phyloP scores from a whole-genome alignment of 805 yeast genomes.

The Wilhelminamyces savonicus region DNA sequence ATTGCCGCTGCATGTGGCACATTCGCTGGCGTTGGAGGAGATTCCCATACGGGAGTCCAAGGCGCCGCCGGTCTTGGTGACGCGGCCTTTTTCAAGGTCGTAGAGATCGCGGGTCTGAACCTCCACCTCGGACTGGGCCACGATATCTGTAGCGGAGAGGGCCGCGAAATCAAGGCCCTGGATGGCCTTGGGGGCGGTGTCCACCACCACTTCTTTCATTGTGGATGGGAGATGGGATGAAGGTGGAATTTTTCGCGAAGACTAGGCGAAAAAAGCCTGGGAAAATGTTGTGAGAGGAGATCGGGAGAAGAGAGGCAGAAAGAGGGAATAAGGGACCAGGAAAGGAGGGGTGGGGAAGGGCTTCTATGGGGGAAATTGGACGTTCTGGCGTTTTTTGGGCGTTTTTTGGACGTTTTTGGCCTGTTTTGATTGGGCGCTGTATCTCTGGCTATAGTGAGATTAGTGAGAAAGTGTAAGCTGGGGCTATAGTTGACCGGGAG shows the following conservation, averaged over 20 bases:
- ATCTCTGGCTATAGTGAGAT: too few species aligned
- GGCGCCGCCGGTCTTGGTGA: constrained; percentile 82
- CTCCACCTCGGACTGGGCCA: constrained; percentile 92
- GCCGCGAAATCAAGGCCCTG: constrained; percentile 90
- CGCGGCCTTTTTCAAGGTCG: constrained; percentile 83
- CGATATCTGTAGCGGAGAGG: constrained; percentile 82
- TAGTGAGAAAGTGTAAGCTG: too few species aligned
- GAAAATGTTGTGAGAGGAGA: too few species aligned
- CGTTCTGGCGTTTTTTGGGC: too few species aligned
- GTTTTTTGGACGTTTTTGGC: too few species aligned
- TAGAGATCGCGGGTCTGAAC: constrained; percentile 86
- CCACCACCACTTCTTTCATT: constrained; percentile 52
- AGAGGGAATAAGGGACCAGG: too few species aligned
- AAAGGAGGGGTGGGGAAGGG: too few species aligned
- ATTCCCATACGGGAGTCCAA: constrained; percentile 92
- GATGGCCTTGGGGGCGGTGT: constrained; percentile 85
- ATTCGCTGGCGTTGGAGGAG: constrained; percentile 76
- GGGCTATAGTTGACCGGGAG: too few species aligned
- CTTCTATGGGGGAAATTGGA: too few species aligned
- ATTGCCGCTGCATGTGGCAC: constrained; percentile 87
- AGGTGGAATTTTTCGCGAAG: neutral
- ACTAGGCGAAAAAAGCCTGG: too few species aligned
- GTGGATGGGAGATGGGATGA: neutral
- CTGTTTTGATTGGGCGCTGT: too few species aligned
- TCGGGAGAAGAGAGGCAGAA: too few species aligned